Percentiles rank a stretch among this genome's conserved stretches.
Evolutionary conservation across 78 protist genomes (phyloP).

Genomic region (Polysphondylium violaceum): DNA sequence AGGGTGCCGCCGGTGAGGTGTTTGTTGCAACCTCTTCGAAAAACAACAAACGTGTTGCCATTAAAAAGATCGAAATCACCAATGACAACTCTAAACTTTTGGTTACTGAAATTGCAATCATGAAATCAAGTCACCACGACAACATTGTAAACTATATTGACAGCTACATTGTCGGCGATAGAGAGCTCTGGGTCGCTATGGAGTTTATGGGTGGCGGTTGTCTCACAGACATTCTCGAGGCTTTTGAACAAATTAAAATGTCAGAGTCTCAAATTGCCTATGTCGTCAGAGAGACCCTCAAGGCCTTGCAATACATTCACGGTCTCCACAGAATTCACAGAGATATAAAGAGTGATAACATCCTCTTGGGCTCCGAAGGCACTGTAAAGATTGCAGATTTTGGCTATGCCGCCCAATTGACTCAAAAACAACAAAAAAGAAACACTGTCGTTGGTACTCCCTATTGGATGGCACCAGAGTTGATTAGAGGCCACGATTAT

Average conservation of each 20-base stretch:
- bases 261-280: constrained; percentile 92
- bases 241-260: constrained; percentile 65
- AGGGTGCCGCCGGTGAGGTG: constrained; percentile 90
- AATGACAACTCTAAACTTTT: constrained; percentile 81
- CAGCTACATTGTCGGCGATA: constrained; percentile 61
- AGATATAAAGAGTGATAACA: constrained; percentile 96
- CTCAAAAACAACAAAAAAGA: constrained; percentile 89
- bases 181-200: constrained; percentile 95
- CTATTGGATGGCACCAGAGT: constrained; percentile 98
- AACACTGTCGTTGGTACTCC: constrained; percentile 97
- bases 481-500: constrained; percentile 91
- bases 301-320: constrained; percentile 90
- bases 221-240: constrained; percentile 91
- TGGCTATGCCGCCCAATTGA: constrained; percentile 96
- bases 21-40: constrained; percentile 83
- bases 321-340: constrained; percentile 92
- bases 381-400: constrained; percentile 94
- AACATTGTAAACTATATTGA: constrained; percentile 85
- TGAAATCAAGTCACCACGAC: constrained; percentile 81
- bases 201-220: constrained; percentile 94
- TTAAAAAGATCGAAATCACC: constrained; percentile 84
- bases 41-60: constrained; percentile 82
- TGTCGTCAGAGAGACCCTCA: constrained; percentile 77
- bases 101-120: constrained; percentile 84
- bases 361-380: constrained; percentile 90